Evolutionary conservation across 148 eudicot species (phyloP).

Genomic region (Nepenthes mirabilis): DNA sequence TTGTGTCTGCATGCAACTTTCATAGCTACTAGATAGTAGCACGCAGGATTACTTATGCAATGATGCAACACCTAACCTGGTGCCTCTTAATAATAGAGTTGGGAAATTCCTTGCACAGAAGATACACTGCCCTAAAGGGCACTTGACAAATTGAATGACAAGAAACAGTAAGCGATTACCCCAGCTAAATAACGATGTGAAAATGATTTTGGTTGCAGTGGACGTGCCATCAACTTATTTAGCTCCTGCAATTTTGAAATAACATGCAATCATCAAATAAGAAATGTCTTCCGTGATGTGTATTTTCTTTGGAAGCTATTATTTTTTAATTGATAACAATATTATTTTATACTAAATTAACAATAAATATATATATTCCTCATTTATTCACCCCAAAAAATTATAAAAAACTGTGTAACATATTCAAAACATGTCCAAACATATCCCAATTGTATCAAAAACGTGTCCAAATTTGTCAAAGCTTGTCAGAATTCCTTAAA

Average conservation of each 20-base stretch:
- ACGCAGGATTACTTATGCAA: neutral
- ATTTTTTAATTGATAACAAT: neutral
- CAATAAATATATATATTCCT: too few relatives aligned
- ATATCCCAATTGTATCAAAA: too few relatives aligned
- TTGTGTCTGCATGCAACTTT: too few relatives aligned
- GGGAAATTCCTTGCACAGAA: neutral
- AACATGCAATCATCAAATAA: neutral
- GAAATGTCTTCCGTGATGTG: neutral
- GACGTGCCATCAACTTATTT: slow-evolving; percentile 48
- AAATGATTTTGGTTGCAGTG: slow-evolving; percentile 84
- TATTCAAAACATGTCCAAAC: too few relatives aligned
- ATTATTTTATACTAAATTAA: too few relatives aligned
- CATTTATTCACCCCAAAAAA: too few relatives aligned
- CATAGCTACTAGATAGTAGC: neutral
- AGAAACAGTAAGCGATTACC: slow-evolving; percentile 24
- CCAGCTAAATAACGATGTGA: slow-evolving; percentile 90
- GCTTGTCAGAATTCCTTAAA: too few relatives aligned
- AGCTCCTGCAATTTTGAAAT: slow-evolving; percentile 55
- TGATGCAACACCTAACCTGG: too few relatives aligned
- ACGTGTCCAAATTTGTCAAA: too few relatives aligned
- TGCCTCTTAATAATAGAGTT: too few relatives aligned
- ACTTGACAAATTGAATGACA: neutral
- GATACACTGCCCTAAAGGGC: neutral
- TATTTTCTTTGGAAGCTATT: neutral
- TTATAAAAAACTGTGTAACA: too few relatives aligned